phyloP scores from a whole-genome alignment of 2,329 filamentous ascomycete species.

The Colletotrichum sp. region DNA sequence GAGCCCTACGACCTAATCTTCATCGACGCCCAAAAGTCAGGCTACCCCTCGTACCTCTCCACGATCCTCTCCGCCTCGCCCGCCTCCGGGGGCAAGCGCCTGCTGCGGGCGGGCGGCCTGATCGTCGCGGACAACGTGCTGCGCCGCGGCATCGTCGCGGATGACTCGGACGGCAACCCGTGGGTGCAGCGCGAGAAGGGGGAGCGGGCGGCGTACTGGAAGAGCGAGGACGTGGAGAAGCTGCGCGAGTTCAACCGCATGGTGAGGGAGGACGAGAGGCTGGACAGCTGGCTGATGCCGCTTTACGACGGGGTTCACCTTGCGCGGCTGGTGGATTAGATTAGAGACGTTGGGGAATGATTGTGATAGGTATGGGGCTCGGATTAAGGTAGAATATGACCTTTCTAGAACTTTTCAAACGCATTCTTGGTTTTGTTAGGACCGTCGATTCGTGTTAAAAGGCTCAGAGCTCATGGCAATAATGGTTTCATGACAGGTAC shows the following conservation, averaged over 20 bases:
- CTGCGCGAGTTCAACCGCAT: constrained; percentile 25
- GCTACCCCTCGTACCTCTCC: constrained; percentile 54
- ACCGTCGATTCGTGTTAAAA: too few relatives aligned
- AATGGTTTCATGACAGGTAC: too few relatives aligned
- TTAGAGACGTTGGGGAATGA: too few relatives aligned
- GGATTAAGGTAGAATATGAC: not conserved
- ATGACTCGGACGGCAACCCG: constrained; percentile 25
- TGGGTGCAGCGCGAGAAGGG: constrained; percentile 16
- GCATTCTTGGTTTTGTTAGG: too few relatives aligned
- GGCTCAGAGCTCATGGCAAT: too few relatives aligned
- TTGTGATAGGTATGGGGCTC: not conserved
- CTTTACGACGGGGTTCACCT: constrained; percentile 49
- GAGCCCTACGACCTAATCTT: constrained; percentile 60
- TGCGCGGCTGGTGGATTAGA: constrained; percentile 39
- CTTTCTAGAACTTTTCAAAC: not conserved
- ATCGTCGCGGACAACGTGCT: constrained; percentile 62
- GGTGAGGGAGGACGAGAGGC: constrained; percentile 31
- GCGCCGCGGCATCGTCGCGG: constrained; percentile 51
- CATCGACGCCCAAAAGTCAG: constrained; percentile 58
- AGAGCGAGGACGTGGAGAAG: constrained; percentile 21
- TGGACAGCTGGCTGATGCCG: constrained; percentile 46
- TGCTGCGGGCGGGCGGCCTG: constrained; percentile 54
- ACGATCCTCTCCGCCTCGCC: constrained; percentile 49
- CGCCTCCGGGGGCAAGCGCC: constrained; percentile 38
- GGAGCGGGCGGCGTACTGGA: constrained; percentile 21